A percentile compares a stretch with the other conserved stretches of the same genome.
These are phyloP conservation scores for Usnea hakonensis DNA, from an alignment of 495 filamentous ascomycete species.

Conservation along the genomic window DNA sequence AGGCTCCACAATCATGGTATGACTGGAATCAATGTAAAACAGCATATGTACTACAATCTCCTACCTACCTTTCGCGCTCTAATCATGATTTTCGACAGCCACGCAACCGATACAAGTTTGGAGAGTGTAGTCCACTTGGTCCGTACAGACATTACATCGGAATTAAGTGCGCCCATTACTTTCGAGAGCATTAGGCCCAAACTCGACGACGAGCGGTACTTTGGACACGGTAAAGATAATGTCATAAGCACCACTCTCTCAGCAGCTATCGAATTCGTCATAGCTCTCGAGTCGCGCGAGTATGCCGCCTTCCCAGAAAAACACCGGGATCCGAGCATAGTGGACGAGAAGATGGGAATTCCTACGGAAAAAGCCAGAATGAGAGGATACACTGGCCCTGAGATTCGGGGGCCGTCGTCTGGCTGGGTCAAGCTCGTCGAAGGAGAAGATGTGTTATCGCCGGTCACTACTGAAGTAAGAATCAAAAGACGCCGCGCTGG, in stretches of 20 bases:
- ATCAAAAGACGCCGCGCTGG: background rate
- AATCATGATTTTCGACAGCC: conserved; percentile 9
- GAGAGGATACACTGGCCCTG: background rate
- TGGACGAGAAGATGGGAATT: background rate
- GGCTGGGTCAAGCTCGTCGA: background rate
- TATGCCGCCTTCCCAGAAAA: background rate
- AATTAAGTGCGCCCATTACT: conserved; percentile 8
- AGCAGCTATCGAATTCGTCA: conserved; percentile 4
- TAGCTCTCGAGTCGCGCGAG: conserved; percentile 5
- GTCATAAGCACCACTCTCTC: conserved; percentile 5
- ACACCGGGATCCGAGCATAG: conserved; percentile 3
- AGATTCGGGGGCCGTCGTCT: background rate
- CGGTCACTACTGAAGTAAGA: background rate
- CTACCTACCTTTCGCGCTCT: conserved; percentile 4
- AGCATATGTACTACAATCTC: conserved; percentile 9
- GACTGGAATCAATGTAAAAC: conserved; percentile 4
- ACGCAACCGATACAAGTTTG: conserved; percentile 6
- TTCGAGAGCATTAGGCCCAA: conserved; percentile 10
- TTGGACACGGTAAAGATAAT: background rate
- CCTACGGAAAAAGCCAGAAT: background rate
- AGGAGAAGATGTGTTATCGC: background rate
- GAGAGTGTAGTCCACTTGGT: conserved; percentile 8
- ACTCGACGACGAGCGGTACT: background rate
- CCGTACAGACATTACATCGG: conserved; percentile 5
- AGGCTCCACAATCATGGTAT: no score